Evolutionary conservation across 176 grass and related monocot species (phyloP).

Genomic region (Elaeis guineensis): DNA sequence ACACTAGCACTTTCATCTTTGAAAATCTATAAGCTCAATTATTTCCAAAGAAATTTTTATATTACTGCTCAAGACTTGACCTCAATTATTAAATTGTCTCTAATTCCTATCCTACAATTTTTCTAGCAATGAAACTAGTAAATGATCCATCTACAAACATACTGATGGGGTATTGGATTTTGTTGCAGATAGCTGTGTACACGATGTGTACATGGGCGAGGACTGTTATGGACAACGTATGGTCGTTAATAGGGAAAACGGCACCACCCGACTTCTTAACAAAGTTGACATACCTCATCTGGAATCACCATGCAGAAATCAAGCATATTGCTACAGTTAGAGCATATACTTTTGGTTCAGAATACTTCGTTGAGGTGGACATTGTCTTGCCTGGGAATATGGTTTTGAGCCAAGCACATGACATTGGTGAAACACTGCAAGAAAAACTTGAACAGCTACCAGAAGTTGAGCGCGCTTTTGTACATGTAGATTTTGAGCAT

Average conservation of each 20-base stretch:
- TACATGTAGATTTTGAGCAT: slow-evolving; percentile 79
- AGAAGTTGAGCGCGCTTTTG: slow-evolving; percentile 72
- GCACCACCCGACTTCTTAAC: slow-evolving; percentile 73
- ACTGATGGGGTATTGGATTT: neutral
- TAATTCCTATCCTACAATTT: too few species aligned
- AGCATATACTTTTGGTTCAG: slow-evolving; percentile 68
- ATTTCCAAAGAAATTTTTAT: too few species aligned
- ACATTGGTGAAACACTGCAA: slow-evolving; percentile 76
- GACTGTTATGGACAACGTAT: slow-evolving; percentile 79
- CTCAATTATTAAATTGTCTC: too few species aligned
- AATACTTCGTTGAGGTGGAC: slow-evolving; percentile 88
- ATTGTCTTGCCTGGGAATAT: slow-evolving; percentile 62
- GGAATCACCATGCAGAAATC: slow-evolving; percentile 73
- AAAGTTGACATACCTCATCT: slow-evolving; percentile 82
- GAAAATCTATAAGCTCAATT: too few species aligned
- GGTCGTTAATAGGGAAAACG: slow-evolving; percentile 56
- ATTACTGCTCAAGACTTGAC: too few species aligned
- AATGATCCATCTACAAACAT: too few species aligned
- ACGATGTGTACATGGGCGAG: slow-evolving; percentile 68
- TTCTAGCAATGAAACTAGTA: too few species aligned
- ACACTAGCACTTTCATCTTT: too few species aligned
- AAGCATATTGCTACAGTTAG: slow-evolving; percentile 73
- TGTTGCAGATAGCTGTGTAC: slow-evolving; percentile 63
- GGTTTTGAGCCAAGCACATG: slow-evolving; percentile 57
- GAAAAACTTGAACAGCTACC: slow-evolving; percentile 81